Conservation (phyloP, 2,329 filamentous ascomycete species). For the Colletotrichum phormii region DNA sequence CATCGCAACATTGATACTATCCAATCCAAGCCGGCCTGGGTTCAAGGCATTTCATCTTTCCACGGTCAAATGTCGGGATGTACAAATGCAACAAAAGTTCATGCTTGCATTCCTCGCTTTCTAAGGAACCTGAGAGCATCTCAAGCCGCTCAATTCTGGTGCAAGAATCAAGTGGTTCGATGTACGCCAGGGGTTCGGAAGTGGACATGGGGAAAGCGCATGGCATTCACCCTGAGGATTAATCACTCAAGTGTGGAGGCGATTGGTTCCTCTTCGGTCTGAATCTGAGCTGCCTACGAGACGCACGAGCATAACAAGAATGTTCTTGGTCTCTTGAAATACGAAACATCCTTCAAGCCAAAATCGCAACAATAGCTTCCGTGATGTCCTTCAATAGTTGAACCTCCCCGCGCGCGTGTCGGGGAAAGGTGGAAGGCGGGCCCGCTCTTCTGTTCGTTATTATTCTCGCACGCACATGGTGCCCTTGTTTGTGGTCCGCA, state of each 20-base stretch:
- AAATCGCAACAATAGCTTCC: not conserved
- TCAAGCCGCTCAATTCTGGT: not conserved
- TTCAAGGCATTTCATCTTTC: not conserved
- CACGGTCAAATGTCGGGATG: not conserved
- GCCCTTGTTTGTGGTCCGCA: not conserved
- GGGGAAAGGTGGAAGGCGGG: slow-evolving; percentile 20
- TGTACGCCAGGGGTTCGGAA: not conserved
- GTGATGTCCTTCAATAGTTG: not conserved
- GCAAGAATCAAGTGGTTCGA: not conserved
- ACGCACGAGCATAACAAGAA: not conserved
- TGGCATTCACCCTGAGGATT: not conserved
- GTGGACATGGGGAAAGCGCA: not conserved
- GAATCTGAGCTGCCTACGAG: not conserved
- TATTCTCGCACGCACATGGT: not conserved
- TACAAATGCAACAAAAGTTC: not conserved
- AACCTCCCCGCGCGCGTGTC: not conserved
- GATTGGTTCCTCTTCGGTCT: not conserved
- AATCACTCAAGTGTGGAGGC: not conserved
- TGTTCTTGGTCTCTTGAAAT: not conserved
- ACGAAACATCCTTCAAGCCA: not conserved
- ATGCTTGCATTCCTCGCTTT: not conserved
- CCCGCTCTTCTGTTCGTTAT: slow-evolving; percentile 35
- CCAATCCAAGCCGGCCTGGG: no score
- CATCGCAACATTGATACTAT: no score
- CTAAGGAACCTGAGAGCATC: not conserved